phyloP scores from a whole-genome alignment of 768 basidiomycete species.

The Gymnopilus junonius region DNA sequence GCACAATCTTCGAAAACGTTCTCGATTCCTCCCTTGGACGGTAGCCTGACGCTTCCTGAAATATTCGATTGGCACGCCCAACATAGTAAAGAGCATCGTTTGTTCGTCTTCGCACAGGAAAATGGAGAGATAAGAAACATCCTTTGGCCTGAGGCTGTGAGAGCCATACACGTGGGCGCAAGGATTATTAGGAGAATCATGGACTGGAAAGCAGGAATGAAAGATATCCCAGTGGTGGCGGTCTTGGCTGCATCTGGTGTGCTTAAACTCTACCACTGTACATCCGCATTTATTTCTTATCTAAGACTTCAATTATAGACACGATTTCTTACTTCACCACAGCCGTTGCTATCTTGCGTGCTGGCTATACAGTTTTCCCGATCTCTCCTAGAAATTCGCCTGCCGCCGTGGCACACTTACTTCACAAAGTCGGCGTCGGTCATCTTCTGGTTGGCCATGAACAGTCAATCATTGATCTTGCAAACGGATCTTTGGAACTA shows the following conservation, averaged over 20 bases:
- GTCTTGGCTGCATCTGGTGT: neutral
- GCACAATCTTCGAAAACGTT: neutral
- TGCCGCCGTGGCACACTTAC: constrained; percentile 1
- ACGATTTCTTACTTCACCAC: constrained; percentile 12
- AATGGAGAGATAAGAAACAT: constrained; percentile 7
- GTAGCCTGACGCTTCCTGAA: constrained; percentile 1
- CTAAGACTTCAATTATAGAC: neutral
- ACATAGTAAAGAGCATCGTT: constrained; percentile 11
- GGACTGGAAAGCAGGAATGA: neutral
- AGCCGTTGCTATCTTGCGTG: constrained; percentile 6
- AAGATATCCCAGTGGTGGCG: constrained; percentile 8
- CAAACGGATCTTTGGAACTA: neutral
- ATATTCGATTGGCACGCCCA: constrained; percentile 64
- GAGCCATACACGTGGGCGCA: neutral
- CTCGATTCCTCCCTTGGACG: constrained; percentile 5
- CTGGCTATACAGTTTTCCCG: constrained; percentile 5
- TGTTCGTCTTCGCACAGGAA: constrained; percentile 13
- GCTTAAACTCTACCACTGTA: too few species aligned
- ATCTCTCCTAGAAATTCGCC: constrained; percentile 4
- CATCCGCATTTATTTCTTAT: too few species aligned
- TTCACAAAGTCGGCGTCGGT: neutral
- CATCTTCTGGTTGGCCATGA: neutral
- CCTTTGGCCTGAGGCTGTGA: constrained; percentile 8
- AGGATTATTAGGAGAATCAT: constrained; percentile 1
- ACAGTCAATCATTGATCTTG: neutral